Evolutionary conservation across 345 rosid genomes (phyloP), one percentile per base, ranked within the genome.

Genomic region (Lepidium africanum): DNA sequence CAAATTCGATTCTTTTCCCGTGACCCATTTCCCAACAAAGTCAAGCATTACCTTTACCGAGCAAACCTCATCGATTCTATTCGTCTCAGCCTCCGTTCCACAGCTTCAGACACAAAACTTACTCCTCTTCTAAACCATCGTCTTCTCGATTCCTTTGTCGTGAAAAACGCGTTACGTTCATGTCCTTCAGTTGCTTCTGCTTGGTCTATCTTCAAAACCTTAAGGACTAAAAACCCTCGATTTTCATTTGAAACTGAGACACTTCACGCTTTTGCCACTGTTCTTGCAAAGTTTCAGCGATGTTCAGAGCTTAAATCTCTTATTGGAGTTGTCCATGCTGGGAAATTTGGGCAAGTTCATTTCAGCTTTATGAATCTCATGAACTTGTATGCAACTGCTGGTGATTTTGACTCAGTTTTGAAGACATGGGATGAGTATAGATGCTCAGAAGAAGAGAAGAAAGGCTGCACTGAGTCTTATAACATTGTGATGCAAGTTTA

Each of bases 31-130:
- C 76, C 97, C 19, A 88, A 79, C 81, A 85, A 84, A 71, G 77
- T 93, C 69, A 73, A 84, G 17, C 94, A 82, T 51, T 90, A 93
- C 76, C 87, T 93, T 64, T 80, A 75, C 42, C 78, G 91, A 45
- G 94, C 96, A 17, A 75, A 78, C 62, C 80, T 90, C 59, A 87
- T 93, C 19, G 89, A 93, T 27, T 84, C 87, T 6, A 85, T 90
- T 42, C 82, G 96, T 52, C 84, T 93, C 42, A 46, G 70, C 13
- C 81, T 90, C 79, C 89, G 97, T 46, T 93, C 90, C n/a, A 62
- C 78, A 59, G 36, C 76, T 33, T 76, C 75, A 14, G 63, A 21
- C 38, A 45, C 69, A 0, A 68, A 74, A 3, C 78, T 87, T 11
- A 0, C 65, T 30, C 32, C 69, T 52, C 84, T 85, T 25, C 56